Base-by-base conservation (phyloP, 371 early-diverging fungal genomes). In the Saksenaea vasiformis region DNA sequence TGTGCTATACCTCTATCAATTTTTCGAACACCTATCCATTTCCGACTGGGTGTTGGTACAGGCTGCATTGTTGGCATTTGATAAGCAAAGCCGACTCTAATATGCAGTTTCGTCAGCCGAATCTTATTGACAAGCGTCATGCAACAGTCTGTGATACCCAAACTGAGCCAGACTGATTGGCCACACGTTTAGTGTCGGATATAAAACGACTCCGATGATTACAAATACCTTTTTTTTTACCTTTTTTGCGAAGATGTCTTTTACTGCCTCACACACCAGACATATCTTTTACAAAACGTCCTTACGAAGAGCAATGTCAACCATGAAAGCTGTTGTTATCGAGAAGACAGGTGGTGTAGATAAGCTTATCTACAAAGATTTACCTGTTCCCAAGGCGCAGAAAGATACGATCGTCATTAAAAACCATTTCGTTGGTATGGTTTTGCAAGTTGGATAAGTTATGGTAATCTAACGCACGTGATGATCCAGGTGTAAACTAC, bases 241-340 rank as follows among this genome's bases (percentile, higher is more conserved):
- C 31, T 7, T 7, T 31, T 31, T 31, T 31, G 31, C 31, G 7
- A 31, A 7, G 31, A 47, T 47, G 47, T 47, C 47, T 47, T 47
- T 22, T 19, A n/a, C n/a, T 15, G 5, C 9, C 15, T 17, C 47
- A 5, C 22, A 15, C 1, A 19, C 22, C 19, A 47, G 19, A 47
- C 47, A 22, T 8, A 15, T 47, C 4, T 9, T 22, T 2, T 17
- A 47, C 47, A 8, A 5, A 17, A 47, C 15, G 5, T 47, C 19
- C 22, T 22, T 47, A 22, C 15, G 24, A 47, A 47, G 72, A 62
- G 58, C 51, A 35, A 78, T 78, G 76, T 69, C 87, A n/a, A 85
- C 84, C 31, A 89, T 87, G 88, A 82, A 86, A 62, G 93, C 94
- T 14, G 80, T 95, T 51, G 85, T 85, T 68, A 80, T 94, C 62